A percentile compares a stretch with the other conserved stretches of the same genome.
Evolutionary conservation across 768 basidiomycete genomes (phyloP).

Genomic region (Mycena galopus): DNA sequence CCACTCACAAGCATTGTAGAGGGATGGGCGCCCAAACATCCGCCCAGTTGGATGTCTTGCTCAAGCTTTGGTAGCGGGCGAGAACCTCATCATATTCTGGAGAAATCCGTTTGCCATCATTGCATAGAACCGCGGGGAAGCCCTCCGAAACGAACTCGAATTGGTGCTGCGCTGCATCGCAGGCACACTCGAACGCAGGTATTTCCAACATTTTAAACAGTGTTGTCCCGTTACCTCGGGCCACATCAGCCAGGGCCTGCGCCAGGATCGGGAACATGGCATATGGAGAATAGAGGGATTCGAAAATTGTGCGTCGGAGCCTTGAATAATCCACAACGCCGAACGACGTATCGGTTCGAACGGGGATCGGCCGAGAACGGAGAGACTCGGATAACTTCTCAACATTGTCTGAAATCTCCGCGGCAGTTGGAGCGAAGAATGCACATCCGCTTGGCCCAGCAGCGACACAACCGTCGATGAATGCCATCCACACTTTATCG

Average conservation of each 20-base stretch:
- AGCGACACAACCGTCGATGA: slow-evolving; percentile 52
- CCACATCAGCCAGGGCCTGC: slow-evolving; percentile 49
- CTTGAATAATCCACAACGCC: slow-evolving; percentile 54
- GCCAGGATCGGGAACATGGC: slow-evolving; percentile 50
- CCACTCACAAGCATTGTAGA: slow-evolving; percentile 15
- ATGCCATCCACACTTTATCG: slow-evolving; percentile 50
- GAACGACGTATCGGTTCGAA: slow-evolving; percentile 45
- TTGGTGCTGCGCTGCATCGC: slow-evolving; percentile 33
- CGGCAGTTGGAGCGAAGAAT: slow-evolving; percentile 54
- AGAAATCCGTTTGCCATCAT: slow-evolving; percentile 23
- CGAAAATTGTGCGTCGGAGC: slow-evolving; percentile 48
- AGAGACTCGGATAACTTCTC: slow-evolving; percentile 50
- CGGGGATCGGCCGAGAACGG: slow-evolving; percentile 48
- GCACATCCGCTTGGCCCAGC: slow-evolving; percentile 53
- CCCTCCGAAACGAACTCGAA: slow-evolving; percentile 9
- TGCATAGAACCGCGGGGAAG: slow-evolving; percentile 11
- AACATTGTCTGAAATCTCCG: slow-evolving; percentile 50
- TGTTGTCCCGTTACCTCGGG: slow-evolving; percentile 45
- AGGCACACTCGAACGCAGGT: slow-evolving; percentile 48
- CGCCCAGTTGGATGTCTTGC: slow-evolving; percentile 5
- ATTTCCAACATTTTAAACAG: slow-evolving; percentile 39
- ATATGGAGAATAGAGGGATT: slow-evolving; percentile 53
- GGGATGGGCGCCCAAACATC: slow-evolving; percentile 6
- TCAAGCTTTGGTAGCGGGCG: slow-evolving; percentile 4
- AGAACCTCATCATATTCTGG: slow-evolving; percentile 9